Conservation (phyloP, 2,329 filamentous ascomycete genomes). For the Ceratocystis huliohia region DNA sequence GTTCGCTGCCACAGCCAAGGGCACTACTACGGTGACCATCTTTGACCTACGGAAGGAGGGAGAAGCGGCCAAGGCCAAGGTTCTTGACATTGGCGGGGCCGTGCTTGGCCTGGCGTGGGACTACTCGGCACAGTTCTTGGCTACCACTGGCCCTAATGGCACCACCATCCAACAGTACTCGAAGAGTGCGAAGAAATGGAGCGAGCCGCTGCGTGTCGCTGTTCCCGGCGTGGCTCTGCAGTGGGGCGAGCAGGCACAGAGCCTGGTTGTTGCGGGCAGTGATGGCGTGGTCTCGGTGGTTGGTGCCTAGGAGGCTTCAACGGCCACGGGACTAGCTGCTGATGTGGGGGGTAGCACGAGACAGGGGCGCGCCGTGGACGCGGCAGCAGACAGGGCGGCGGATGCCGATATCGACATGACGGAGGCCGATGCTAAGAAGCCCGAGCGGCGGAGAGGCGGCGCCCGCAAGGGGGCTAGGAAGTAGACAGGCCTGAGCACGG, state of each 20-base stretch:
- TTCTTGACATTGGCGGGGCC: conserved; percentile 71
- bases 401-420: neutral
- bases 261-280: conserved; percentile 58
- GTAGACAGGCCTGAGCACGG: neutral
- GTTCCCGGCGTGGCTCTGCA: conserved; percentile 58
- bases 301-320: conserved; percentile 28
- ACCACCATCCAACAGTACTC: conserved; percentile 80
- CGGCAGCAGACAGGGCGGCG: no score
- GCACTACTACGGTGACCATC: conserved; percentile 65
- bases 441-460: neutral
- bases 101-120: conserved; percentile 76
- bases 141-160: conserved; percentile 65
- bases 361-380: neutral
- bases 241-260: conserved; percentile 67
- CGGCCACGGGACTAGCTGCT: neutral
- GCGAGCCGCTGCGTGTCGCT: conserved; percentile 66
- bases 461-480: neutral
- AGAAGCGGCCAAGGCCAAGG: conserved; percentile 65
- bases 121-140: conserved; percentile 86
- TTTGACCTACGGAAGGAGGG: conserved; percentile 91
- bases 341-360: neutral
- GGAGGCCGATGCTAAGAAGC: neutral
- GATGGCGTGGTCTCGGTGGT: conserved; percentile 67
- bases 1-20: conserved; percentile 72
- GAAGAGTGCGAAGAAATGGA: conserved; percentile 81